A percentile compares a stretch with the other conserved stretches of the same genome.
phyloP scores from a whole-genome alignment of 225 moss, liverwort and hornwort species.

The Sphagnum tenellum region DNA sequence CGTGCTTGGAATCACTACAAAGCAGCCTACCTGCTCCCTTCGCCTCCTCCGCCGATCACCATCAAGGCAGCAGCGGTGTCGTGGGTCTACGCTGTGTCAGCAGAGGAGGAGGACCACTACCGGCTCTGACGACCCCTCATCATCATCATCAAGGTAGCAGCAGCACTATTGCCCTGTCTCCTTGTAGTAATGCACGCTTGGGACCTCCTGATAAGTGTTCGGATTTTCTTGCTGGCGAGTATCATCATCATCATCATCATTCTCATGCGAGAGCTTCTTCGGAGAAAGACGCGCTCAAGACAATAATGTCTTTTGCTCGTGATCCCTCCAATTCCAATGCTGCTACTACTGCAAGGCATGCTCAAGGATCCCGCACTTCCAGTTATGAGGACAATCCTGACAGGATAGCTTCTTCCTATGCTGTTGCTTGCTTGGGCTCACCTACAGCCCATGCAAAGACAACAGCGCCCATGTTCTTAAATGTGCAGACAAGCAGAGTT shows the following conservation, averaged over 20 bases:
- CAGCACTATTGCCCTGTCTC: conserved; percentile 20
- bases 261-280: background rate
- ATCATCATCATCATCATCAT: conserved; percentile 25
- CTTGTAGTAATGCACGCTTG: conserved; percentile 26
- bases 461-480: conserved; percentile 59
- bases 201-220: conserved; percentile 27
- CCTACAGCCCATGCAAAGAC: conserved; percentile 31
- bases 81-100: too few relatives aligned
- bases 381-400: conserved; percentile 25
- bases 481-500: conserved; percentile 30
- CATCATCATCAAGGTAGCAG: conserved; percentile 14
- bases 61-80: too few relatives aligned
- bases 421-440: conserved; percentile 42
- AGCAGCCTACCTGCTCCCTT: conserved; percentile 34
- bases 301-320: conserved; percentile 33
- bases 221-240: conserved; percentile 29
- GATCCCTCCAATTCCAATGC: conserved; percentile 17
- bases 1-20: conserved; percentile 41
- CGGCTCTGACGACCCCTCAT: too few relatives aligned
- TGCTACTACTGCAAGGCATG: conserved; percentile 26
- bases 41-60: background rate
- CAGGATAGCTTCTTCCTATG: conserved; percentile 47
- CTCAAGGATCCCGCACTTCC: conserved; percentile 4
- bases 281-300: conserved; percentile 34
- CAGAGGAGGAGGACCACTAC: too few relatives aligned